Evolutionary conservation across 2,329 filamentous ascomycete species (phyloP).

Genomic region (Trichoderma sp.): DNA sequence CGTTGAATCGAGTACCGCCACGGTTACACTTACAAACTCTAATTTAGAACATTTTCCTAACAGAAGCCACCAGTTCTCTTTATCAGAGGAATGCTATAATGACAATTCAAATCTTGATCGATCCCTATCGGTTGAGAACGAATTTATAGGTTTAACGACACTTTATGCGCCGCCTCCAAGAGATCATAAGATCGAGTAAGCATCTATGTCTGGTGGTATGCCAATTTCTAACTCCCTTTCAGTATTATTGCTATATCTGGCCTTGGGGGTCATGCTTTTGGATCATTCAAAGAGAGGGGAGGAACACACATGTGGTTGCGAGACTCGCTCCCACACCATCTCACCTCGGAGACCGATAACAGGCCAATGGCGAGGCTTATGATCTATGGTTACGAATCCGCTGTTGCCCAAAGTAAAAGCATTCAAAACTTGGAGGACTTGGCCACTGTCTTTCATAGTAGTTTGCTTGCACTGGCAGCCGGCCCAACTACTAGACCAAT

Average conservation of each 20-base stretch:
- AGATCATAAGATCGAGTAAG: not conserved
- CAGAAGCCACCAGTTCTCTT: not conserved
- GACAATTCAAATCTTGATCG: not conserved
- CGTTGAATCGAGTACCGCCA: not conserved
- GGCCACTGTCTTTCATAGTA: not conserved
- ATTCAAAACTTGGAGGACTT: not conserved
- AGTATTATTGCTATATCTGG: not conserved
- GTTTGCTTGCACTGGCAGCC: not conserved
- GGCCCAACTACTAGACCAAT: not conserved
- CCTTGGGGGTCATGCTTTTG: not conserved
- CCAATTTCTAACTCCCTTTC: not conserved
- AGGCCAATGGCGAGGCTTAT: not conserved
- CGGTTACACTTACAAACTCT: not conserved
- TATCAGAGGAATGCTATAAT: not conserved
- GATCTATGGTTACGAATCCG: not conserved
- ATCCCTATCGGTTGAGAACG: not conserved
- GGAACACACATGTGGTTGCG: not conserved
- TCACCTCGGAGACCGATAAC: not conserved
- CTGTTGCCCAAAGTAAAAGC: not conserved
- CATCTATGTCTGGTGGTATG: not conserved
- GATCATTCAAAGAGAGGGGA: not conserved
- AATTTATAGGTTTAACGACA: not conserved
- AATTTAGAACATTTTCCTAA: slow-evolving; percentile 3
- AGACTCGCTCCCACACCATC: not conserved
- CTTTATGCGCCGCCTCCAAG: not conserved